Conservation (phyloP, 1,139 yeast species). For the Saccharomyces hybrid region DNA sequence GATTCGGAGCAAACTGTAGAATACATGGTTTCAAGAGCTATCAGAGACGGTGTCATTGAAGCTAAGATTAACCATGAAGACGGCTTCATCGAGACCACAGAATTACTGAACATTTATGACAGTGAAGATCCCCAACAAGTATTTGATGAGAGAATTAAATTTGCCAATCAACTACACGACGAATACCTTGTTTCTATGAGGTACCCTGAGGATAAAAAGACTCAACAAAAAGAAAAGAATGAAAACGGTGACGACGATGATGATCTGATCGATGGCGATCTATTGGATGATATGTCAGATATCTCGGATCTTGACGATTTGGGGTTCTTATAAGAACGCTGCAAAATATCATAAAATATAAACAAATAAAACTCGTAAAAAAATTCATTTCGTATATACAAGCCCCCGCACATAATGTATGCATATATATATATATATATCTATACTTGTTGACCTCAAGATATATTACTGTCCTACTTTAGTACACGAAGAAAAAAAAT, state of each 20-base stretch:
- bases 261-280: conserved; percentile 19
- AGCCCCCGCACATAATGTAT: background rate
- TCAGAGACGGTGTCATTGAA: conserved; percentile 95
- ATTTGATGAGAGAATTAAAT: conserved; percentile 88
- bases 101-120: conserved; percentile 80
- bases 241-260: conserved; percentile 15
- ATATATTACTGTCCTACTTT: background rate
- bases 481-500: background rate
- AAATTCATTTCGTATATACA: background rate
- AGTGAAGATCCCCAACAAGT: conserved; percentile 81
- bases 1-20: conserved; percentile 96
- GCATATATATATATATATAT: background rate
- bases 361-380: conserved; percentile 21
- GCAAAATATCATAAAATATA: conserved; percentile 46
- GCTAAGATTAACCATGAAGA: conserved; percentile 87
- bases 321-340: conserved; percentile 24
- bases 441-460: background rate
- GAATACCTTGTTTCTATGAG: conserved; percentile 95
- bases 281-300: conserved; percentile 29
- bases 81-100: conserved; percentile 89
- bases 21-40: conserved; percentile 92
- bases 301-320: conserved; percentile 30
- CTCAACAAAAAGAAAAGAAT: conserved; percentile 12
- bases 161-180: conserved; percentile 83
- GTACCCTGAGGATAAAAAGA: conserved; percentile 47